These are phyloP conservation scores for Rhazya stricta DNA, from an alignment of 257 asterid genomes.

Conservation along the genomic window DNA sequence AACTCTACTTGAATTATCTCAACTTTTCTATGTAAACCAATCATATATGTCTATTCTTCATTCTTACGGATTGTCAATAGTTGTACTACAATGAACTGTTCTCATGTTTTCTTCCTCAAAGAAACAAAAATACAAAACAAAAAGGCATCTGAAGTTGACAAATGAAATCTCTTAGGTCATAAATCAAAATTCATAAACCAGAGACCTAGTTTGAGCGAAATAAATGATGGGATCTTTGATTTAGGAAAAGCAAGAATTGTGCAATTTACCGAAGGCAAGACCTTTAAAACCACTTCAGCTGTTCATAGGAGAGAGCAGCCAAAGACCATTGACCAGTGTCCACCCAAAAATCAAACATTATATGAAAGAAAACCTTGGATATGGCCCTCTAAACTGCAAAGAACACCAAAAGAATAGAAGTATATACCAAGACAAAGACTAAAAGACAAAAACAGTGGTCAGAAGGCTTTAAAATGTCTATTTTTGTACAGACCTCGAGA, in stretches of 20 bases:
- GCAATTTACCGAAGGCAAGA: not conserved
- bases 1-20: no score
- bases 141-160: not conserved
- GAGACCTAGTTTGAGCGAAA: not conserved
- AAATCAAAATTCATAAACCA: no score
- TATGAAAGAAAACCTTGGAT: not conserved
- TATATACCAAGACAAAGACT: slow-evolving; percentile 38
- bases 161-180: not conserved
- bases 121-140: no score
- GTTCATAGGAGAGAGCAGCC: not conserved
- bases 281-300: not conserved
- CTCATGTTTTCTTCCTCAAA: not conserved
- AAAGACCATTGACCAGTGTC: slow-evolving; percentile 9
- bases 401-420: slow-evolving; percentile 28
- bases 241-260: not conserved
- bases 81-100: not conserved
- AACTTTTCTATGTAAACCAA: not conserved
- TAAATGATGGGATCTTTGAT: not conserved
- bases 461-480: slow-evolving; percentile 30
- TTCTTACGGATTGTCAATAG: not conserved
- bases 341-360: not conserved
- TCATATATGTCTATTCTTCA: not conserved
- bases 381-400: slow-evolving; percentile 6
- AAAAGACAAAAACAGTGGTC: slow-evolving; percentile 35
- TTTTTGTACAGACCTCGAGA: slow-evolving; percentile 10